Evolutionary conservation across 2,329 filamentous ascomycete genomes (phyloP).

Genomic region (Clarireedia homoeocarpa): DNA sequence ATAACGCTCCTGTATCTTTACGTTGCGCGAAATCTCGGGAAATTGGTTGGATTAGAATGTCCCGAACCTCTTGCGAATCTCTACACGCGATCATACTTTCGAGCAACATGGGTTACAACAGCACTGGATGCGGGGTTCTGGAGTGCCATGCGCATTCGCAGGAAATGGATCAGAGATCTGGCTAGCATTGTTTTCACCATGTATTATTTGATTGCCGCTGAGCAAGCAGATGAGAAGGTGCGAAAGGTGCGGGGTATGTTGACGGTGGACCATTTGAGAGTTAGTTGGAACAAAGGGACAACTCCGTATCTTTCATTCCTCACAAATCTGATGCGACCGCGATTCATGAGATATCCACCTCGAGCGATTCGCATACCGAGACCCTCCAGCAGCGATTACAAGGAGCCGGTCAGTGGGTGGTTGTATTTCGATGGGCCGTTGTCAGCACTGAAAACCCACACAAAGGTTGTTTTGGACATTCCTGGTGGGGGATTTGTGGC

Average conservation of each 20-base stretch:
- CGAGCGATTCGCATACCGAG: constrained; percentile 77
- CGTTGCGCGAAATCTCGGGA: constrained; percentile 85
- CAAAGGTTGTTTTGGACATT: constrained; percentile 76
- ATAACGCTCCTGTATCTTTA: constrained; percentile 89
- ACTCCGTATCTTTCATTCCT: constrained; percentile 76
- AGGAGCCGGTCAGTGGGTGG: constrained; percentile 77
- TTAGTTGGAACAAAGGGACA: constrained; percentile 92
- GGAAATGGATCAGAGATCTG: constrained; percentile 73
- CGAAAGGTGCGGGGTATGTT: constrained; percentile 78
- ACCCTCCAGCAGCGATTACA: constrained; percentile 72
- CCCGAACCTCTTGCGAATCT: constrained; percentile 92
- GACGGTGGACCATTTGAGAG: constrained; percentile 83
- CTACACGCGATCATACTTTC: constrained; percentile 87
- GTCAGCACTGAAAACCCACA: constrained; percentile 66
- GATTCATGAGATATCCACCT: constrained; percentile 73
- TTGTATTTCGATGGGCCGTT: constrained; percentile 89
- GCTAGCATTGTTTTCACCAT: constrained; percentile 75
- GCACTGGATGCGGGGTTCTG: constrained; percentile 95
- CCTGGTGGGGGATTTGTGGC: constrained; percentile 94
- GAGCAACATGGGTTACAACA: constrained; percentile 93
- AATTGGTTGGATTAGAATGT: constrained; percentile 81
- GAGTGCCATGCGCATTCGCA: constrained; percentile 89
- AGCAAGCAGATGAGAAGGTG: constrained; percentile 94
- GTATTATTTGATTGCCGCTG: constrained; percentile 89
- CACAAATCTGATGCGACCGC: constrained; percentile 65